Base-by-base conservation (phyloP, 208 protist species). In the Trypanosomatidae sp. region DNA sequence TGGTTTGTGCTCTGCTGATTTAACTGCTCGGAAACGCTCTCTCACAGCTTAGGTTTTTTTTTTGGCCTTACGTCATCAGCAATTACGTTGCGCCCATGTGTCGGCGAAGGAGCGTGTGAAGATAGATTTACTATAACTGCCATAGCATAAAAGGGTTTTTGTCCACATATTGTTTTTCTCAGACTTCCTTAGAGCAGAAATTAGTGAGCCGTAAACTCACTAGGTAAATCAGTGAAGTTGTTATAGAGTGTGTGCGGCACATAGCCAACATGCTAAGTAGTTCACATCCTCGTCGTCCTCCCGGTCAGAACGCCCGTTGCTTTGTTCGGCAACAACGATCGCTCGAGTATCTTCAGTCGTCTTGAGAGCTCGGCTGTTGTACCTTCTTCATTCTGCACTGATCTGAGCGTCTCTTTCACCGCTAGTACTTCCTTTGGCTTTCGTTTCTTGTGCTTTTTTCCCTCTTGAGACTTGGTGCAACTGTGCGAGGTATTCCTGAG, bases 11-110 rank as follows among this genome's bases (percentile, higher is more conserved):
- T 62, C 6, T 22, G 22, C 53, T 65, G 22, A 46, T 39, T 44
- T 47, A 65, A 6, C 60, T 41, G 60, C 60, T 65, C 60, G 8
- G 44, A 44, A 65, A 30, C 22, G 1, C 41, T 22, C 15, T 62
- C 71, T 69, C 33, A 56, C 44, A 49, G 15, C 43, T 36, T 73
- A 17, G 50, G 3, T 25, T 71, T 59, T 73, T 56, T 56, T 28
- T 49, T 65, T 53, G 65, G 47, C 4, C 55, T 62, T 25, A 50
- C 22, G 9, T 44, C 43, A 64, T 17, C 30, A 41, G 47, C 5
- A 69, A 41, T 62, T 30, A 50, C 65, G 30, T 36, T 25, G 36
- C 13, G 30, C 50, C 55, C 43, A 47, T 55, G 41, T 74, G 41
- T 62, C 22, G 10, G 59, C 8, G 33, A 62, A 74, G 19, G 10